Conservation (phyloP, 2,329 filamentous ascomycete species). For the Colletotrichum shisoi region DNA sequence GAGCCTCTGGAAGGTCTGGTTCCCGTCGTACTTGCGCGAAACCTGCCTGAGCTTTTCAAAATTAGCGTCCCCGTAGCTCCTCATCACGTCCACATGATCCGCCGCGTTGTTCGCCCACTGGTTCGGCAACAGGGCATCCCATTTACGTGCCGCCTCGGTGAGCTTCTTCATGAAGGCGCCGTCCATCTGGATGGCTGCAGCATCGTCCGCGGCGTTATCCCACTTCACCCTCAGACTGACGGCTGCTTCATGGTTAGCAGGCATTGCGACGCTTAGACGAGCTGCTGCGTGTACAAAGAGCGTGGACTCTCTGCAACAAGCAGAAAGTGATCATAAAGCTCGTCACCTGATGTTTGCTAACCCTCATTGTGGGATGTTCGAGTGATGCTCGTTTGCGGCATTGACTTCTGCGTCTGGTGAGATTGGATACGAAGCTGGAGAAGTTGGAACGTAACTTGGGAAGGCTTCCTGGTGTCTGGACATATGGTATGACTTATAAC, state of each 20-base stretch:
- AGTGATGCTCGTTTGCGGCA: too few species aligned
- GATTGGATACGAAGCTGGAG: too few species aligned
- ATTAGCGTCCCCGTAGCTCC: constrained; percentile 47
- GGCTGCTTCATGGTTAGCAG: constrained; percentile 15
- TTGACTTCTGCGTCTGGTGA: too few species aligned
- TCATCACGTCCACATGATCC: constrained; percentile 43
- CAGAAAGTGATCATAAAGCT: too few species aligned
- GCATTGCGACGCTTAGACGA: neutral
- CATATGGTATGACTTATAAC: too few species aligned
- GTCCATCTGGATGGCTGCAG: constrained; percentile 20
- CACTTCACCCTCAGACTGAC: constrained; percentile 27
- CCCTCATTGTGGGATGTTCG: too few species aligned
- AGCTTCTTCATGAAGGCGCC: constrained; percentile 23
- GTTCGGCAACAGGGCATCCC: constrained; percentile 41
- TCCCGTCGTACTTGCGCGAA: constrained; percentile 48
- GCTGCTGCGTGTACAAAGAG: neutral
- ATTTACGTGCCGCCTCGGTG: constrained; percentile 21
- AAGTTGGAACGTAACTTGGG: too few species aligned
- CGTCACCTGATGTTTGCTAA: too few species aligned
- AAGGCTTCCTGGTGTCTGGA: too few species aligned
- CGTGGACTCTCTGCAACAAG: too few species aligned
- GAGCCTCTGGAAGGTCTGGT: constrained; percentile 46
- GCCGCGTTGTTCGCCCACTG: constrained; percentile 51
- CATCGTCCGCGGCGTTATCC: constrained; percentile 23
- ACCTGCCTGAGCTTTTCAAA: constrained; percentile 44